Evolutionary conservation across 2,329 filamentous ascomycete genomes (phyloP).

Genomic region (Alternaria viburni): DNA sequence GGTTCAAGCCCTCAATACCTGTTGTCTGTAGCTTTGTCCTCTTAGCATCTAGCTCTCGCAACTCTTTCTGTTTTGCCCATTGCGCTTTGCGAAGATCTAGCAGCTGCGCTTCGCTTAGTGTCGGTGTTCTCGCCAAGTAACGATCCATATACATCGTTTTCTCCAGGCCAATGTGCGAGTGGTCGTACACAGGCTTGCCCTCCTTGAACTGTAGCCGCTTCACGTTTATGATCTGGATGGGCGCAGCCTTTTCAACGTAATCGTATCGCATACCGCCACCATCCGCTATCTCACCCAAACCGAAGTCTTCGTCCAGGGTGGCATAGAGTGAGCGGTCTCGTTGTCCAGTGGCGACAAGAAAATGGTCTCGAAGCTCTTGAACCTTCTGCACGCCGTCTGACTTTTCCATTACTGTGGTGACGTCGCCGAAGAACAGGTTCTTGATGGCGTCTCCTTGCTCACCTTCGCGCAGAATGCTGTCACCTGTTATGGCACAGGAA

Average conservation of each 20-base stretch:
- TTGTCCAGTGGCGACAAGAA: conserved; percentile 64
- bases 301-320: conserved; percentile 84
- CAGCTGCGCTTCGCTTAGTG: conserved; percentile 51
- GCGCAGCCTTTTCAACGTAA: conserved; percentile 69
- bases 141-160: conserved; percentile 86
- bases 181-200: conserved; percentile 54
- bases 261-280: conserved; percentile 37
- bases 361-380: conserved; percentile 67
- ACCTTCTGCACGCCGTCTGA: conserved; percentile 54
- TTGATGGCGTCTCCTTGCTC: conserved; percentile 85
- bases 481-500: conserved; percentile 83
- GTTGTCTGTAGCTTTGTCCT: conserved; percentile 51
- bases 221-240: conserved; percentile 87
- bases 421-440: conserved; percentile 51
- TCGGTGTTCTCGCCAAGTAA: conserved; percentile 61
- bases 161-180: conserved; percentile 75
- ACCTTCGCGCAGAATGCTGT: conserved; percentile 68
- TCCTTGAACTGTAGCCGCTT: conserved; percentile 77
- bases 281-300: conserved; percentile 71
- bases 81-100: conserved; percentile 70
- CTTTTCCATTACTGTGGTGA: conserved; percentile 50
- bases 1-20: conserved; percentile 33
- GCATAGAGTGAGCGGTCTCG: conserved; percentile 75
- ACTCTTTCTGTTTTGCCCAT: conserved; percentile 75
- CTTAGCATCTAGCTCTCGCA: conserved; percentile 62